phyloP scores from a whole-genome alignment of 1,284 basidiomycete genomes.

The Austroboletus niveus region DNA sequence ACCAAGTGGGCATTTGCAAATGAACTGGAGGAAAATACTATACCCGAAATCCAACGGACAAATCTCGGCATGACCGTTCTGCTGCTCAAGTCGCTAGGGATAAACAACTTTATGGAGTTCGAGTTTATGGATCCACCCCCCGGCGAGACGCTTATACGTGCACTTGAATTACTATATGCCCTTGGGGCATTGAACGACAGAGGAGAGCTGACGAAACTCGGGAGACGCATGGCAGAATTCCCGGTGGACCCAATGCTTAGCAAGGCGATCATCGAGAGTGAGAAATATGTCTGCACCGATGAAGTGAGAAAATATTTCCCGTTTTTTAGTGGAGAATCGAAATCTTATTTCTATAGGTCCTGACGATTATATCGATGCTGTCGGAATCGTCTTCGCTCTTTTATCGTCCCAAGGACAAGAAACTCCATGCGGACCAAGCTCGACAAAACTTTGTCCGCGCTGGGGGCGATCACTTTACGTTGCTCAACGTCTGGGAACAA shows the following conservation, averaged over 20 bases:
- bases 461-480: slow-evolving; percentile 97
- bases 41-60: slow-evolving; percentile 97
- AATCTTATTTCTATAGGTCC: slow-evolving; percentile 50
- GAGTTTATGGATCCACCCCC: slow-evolving; percentile 99
- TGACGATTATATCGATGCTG: slow-evolving; percentile 98
- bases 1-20: slow-evolving; percentile 97
- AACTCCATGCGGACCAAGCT: slow-evolving; percentile 93
- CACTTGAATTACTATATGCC: slow-evolving; percentile 92
- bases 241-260: slow-evolving; percentile 98
- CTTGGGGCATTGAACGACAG: slow-evolving; percentile 95
- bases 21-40: slow-evolving; percentile 94
- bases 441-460: slow-evolving; percentile 93
- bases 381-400: slow-evolving; percentile 94
- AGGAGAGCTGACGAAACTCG: slow-evolving; percentile 95
- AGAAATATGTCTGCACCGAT: slow-evolving; percentile 93
- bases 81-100: slow-evolving; percentile 92
- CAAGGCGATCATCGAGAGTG: slow-evolving; percentile 94
- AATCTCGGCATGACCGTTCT: slow-evolving; percentile 97
- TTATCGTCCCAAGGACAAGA: slow-evolving; percentile 97
- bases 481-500: slow-evolving; percentile 97
- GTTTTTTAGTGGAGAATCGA: background rate
- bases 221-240: slow-evolving; percentile 97
- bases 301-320: slow-evolving; percentile 56
- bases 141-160: slow-evolving; percentile 96
- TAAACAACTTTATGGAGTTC: slow-evolving; percentile 97